phyloP scores from a whole-genome alignment of 1,284 basidiomycete species.

The Bondarzewia mesenterica region DNA sequence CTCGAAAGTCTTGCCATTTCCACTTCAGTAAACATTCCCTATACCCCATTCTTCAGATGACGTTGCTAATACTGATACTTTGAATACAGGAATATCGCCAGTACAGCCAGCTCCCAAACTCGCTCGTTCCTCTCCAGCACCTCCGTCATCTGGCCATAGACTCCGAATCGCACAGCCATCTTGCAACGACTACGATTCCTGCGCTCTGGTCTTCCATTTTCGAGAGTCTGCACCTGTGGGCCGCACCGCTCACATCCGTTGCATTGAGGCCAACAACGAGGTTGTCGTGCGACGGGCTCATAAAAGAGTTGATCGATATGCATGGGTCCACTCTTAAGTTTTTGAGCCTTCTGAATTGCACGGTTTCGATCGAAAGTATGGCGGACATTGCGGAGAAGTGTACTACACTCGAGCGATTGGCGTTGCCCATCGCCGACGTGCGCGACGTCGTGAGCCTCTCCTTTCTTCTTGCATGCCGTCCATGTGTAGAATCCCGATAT shows the following conservation, averaged over 20 bases:
- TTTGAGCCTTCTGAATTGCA: constrained; percentile 41
- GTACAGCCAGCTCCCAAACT: constrained; percentile 18
- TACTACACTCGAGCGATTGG: constrained; percentile 38
- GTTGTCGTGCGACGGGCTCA: constrained; percentile 26
- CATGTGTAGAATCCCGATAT: not conserved
- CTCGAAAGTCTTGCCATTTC: constrained; percentile 55
- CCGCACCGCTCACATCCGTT: constrained; percentile 36
- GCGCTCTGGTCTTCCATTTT: constrained; percentile 29
- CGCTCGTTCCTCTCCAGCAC: constrained; percentile 27
- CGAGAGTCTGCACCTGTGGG: constrained; percentile 20
- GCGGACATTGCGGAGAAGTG: constrained; percentile 35
- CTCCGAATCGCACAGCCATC: constrained; percentile 17
- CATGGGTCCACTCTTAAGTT: constrained; percentile 36
- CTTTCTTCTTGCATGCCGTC: not conserved
- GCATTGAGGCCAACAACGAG: constrained; percentile 41
- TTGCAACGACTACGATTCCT: constrained; percentile 22
- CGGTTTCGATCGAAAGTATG: constrained; percentile 30
- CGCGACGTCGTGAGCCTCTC: constrained; percentile 38
- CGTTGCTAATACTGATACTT: not conserved
- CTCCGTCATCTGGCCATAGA: constrained; percentile 51
- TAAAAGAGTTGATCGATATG: constrained; percentile 34
- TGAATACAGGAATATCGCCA: constrained; percentile 27
- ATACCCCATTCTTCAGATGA: constrained; percentile 1
- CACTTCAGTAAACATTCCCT: constrained; percentile 33
- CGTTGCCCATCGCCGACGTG: constrained; percentile 35